Evolutionary conservation across 2,329 filamentous ascomycete species (phyloP), one percentile per base, ranked within the genome.

Genomic region (Colletotrichum sp.): DNA sequence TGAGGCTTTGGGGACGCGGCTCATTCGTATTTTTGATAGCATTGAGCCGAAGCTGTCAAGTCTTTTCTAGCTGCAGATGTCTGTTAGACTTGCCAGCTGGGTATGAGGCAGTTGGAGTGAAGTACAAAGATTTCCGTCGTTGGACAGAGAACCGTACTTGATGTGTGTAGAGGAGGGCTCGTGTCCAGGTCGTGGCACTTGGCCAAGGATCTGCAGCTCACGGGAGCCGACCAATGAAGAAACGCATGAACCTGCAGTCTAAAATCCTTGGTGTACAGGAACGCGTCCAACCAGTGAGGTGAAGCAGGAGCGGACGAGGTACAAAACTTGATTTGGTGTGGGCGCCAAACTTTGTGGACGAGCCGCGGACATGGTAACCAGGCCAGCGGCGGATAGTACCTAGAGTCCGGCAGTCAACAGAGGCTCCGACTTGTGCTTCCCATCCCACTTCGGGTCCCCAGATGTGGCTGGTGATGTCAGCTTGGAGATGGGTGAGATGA

Each of bases 321-420:
- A 75, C 36, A 70, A 77, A 77, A 76, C 77, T 64, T 76, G 75
- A 59, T 78, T 71, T 62, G 59, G 57, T 68, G 34, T 62, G 65
- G 49, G 28, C n/a, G 62, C 32, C 49, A 39, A 55, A 36, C 26
- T 9, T 62, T 71, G 59, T 32, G 16, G 32, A 32, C 39, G 55
- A 70, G 59, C 59, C 59, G 60, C 44, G 60, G 18, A 39, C 60
- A 65, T 49, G 69, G 63, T 62, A 36, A 57, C 30, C 39, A 67
- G 39, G 30, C 28, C 63, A 39, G 36, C 32, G 24, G 30, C 68
- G 49, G 30, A 32, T 21, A 64, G 21, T 2, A 28, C 28, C 36
- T 39, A 75, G 72, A 66, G 16, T 24, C 21, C 30, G 34, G 32
- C 8, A 26, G 68, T 65, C 55, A 5, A 24, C n/a, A 13, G 44